Evolutionary conservation across 1,284 basidiomycete genomes (phyloP).

Genomic region (Cryptococcus sp.): DNA sequence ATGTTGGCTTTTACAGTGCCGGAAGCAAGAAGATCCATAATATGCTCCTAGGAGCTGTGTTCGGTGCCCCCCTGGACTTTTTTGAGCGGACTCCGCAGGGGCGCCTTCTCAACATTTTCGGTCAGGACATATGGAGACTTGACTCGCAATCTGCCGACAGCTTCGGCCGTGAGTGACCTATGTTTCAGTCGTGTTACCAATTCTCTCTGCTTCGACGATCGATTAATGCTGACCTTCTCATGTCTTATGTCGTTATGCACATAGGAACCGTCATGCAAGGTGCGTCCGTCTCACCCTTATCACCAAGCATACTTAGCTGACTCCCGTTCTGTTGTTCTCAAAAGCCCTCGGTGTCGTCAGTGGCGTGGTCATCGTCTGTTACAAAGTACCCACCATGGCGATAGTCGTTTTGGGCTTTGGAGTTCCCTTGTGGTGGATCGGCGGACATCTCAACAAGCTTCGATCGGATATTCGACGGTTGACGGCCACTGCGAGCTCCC

Average conservation of each 20-base stretch:
- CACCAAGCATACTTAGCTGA: neutral
- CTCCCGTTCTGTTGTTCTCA: neutral
- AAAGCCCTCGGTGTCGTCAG: conserved; percentile 15
- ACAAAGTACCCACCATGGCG: conserved; percentile 30
- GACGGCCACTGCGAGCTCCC: conserved; percentile 49
- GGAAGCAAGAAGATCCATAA: conserved; percentile 66
- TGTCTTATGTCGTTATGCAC: neutral
- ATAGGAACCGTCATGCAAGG: conserved; percentile 60
- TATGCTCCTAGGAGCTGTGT: conserved; percentile 60
- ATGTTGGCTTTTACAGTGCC: conserved; percentile 61
- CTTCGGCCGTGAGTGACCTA: conserved; percentile 59
- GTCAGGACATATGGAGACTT: conserved; percentile 61
- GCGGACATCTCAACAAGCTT: conserved; percentile 41
- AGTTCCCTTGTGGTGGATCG: conserved; percentile 35
- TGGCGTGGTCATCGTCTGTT: conserved; percentile 24
- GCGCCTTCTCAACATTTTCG: conserved; percentile 56
- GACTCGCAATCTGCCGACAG: conserved; percentile 59
- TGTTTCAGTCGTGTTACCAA: too few species aligned
- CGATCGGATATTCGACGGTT: conserved; percentile 48
- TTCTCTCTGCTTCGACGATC: too few species aligned
- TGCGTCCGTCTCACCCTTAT: neutral
- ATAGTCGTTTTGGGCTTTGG: conserved; percentile 30
- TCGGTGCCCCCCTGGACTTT: conserved; percentile 70
- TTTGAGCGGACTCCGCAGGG: conserved; percentile 84
- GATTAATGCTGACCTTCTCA: neutral